A percentile compares a stretch with the other conserved stretches of the same genome.
These are phyloP conservation scores for Plectosphaerella sp. DNA, from an alignment of 2,329 filamentous ascomycete species.

Conservation along the genomic window DNA sequence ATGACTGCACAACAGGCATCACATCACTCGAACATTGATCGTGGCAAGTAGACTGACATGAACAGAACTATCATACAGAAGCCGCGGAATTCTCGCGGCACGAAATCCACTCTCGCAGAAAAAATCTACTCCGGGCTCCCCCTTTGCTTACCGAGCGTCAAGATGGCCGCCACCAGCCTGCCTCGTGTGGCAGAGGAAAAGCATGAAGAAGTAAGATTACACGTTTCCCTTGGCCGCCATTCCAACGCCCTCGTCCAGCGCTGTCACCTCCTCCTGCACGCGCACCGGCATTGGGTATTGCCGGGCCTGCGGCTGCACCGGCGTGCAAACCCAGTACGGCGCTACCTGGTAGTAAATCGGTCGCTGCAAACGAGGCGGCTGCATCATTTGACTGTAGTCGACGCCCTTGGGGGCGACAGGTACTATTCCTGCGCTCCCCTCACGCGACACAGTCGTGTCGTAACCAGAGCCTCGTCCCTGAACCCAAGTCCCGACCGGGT, in stretches of 20 bases:
- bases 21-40: not conserved
- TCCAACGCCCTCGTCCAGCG: conserved; percentile 12
- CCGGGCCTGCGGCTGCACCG: not conserved
- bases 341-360: not conserved
- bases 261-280: conserved; percentile 1
- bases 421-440: not conserved
- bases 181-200: not conserved
- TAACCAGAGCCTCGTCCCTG: not conserved
- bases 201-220: conserved; percentile 14
- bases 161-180: not conserved
- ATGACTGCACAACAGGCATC: too few relatives aligned
- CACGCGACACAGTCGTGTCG: not conserved
- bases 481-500: conserved; percentile 6
- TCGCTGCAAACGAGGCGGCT: conserved; percentile 1
- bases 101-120: not conserved
- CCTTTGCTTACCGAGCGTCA: not conserved
- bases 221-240: conserved; percentile 8
- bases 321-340: not conserved
- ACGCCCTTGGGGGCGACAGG: not conserved
- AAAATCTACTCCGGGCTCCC: conserved; percentile 3
- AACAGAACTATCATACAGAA: conserved; percentile 4
- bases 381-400: conserved; percentile 1
- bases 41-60: too few relatives aligned
- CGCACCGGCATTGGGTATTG: conserved; percentile 1
- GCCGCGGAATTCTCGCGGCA: not conserved